Evolutionary conservation across 1,139 yeast species (phyloP), one percentile per base, ranked within the genome.

Genomic region (Pichia sp.): DNA sequence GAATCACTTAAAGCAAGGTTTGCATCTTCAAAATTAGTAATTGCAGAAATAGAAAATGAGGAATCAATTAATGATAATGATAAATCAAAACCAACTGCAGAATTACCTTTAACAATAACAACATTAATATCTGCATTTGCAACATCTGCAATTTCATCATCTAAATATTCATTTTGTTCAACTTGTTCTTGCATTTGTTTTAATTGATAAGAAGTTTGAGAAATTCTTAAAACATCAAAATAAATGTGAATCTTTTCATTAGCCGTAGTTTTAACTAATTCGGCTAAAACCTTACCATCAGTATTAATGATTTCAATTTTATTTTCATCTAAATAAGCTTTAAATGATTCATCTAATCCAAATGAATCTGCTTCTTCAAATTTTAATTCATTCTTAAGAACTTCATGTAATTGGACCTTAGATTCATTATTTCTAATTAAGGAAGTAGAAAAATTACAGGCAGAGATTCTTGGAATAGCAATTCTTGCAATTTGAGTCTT

Each of bases 161-260:
- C 71, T 35, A 64, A 67, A 26, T 60, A 65, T 37, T 72, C 80
- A 35, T 67, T 73, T 23, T 63, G 69, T 31, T 57, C 64, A 55
- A 56, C 47, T 51, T 65, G 69, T 33, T 66, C 71, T 51, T 68
- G 75, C 37, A 65, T 58, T 42, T 67, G 73, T 52, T 73, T 76
- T 35, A 70, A 62, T 52, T 76, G 78, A 39, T 68, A 67, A 39
- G 80, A 71, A 46, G 74, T 63, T 56, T 82, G 82, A 43, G 87
- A 76, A 49, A 87, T 83, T 64, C 87, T 94, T 52, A 86, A 84
- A 52, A 86, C 80, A 61, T 87, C 92, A 65, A 90, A 89, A 65
- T 75, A 86, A 37, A 89, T 84, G 52, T 82, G 81, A 50, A 90
- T 73, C 28, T 74, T 70, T 66, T 87, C 94, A 25, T 40, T 49